phyloP scores from a whole-genome alignment of 495 filamentous ascomycete genomes.

The Friedmanniomyces simplex region DNA sequence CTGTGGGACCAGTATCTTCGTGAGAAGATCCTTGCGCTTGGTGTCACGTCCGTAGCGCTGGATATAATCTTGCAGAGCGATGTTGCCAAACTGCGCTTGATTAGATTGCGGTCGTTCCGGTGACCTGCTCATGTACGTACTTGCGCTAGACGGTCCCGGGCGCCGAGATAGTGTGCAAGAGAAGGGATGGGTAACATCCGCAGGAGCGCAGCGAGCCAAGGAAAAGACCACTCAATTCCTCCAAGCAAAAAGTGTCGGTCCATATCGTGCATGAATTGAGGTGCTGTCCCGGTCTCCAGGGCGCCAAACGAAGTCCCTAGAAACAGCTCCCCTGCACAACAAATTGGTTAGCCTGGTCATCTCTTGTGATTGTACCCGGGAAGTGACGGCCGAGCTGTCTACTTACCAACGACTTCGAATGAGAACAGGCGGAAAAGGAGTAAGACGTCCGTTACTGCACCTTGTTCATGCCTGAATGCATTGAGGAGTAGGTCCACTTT shows the following conservation, averaged over 20 bases:
- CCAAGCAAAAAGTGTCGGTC: not conserved
- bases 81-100: constrained; percentile 1
- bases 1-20: not conserved
- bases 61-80: not conserved
- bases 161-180: not conserved
- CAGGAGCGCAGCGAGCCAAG: not conserved
- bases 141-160: not conserved
- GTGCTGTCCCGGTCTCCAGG: not conserved
- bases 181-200: too few relatives aligned
- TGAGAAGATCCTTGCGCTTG: not conserved
- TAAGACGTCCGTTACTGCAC: not conserved
- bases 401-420: not conserved
- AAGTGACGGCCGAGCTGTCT: too few relatives aligned
- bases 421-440: not conserved
- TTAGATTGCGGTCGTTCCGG: not conserved
- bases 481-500: not conserved
- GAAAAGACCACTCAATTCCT: constrained; percentile 1
- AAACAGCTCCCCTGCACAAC: not conserved
- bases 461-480: not conserved
- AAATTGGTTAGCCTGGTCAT: too few relatives aligned
- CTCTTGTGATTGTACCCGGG: too few relatives aligned
- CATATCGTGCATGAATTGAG: not conserved
- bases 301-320: constrained; percentile 1
- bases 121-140: not conserved
- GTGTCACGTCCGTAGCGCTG: not conserved